phyloP scores from a whole-genome alignment of 31 red algal species.

The Odonthalia washingtoniensis region DNA sequence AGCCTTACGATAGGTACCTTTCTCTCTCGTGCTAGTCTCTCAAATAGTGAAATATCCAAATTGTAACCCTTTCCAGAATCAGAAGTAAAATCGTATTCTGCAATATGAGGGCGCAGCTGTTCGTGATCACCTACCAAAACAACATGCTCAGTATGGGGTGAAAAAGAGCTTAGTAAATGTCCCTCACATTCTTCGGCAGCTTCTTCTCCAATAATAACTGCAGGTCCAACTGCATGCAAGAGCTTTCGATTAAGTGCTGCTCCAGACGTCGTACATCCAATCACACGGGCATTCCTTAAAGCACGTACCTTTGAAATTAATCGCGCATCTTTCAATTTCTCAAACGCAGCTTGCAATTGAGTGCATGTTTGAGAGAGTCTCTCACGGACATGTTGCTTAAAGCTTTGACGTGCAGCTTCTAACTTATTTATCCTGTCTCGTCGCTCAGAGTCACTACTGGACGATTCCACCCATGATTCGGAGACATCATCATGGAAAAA shows the following conservation, averaged over 20 bases:
- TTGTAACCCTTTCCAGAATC: conserved; percentile 39
- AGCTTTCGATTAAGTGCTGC: conserved; percentile 56
- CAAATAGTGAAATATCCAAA: conserved; percentile 82
- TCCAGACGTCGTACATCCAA: conserved; percentile 73
- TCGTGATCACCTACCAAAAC: conserved; percentile 80
- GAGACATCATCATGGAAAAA: background rate
- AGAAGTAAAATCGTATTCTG: conserved; percentile 27
- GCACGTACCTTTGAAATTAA: background rate
- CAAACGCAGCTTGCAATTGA: background rate
- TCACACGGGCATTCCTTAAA: conserved; percentile 4
- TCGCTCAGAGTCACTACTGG: background rate
- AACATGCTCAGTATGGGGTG: conserved; percentile 46
- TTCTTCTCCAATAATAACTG: conserved; percentile 71
- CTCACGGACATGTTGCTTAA: background rate
- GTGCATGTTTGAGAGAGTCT: background rate
- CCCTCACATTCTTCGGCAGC: conserved; percentile 69
- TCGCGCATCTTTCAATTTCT: background rate
- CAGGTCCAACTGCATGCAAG: conserved; percentile 21
- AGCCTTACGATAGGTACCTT: conserved; percentile 18
- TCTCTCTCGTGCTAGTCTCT: conserved; percentile 48
- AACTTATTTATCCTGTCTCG: background rate
- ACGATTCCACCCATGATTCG: background rate
- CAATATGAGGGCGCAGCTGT: conserved; percentile 65
- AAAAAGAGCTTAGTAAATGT: conserved; percentile 46
- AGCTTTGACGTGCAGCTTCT: background rate